A percentile compares a stretch with the other conserved stretches of the same genome.
Conservation (phyloP, 495 filamentous ascomycete species). For the Lasiosphaeria hispida region DNA sequence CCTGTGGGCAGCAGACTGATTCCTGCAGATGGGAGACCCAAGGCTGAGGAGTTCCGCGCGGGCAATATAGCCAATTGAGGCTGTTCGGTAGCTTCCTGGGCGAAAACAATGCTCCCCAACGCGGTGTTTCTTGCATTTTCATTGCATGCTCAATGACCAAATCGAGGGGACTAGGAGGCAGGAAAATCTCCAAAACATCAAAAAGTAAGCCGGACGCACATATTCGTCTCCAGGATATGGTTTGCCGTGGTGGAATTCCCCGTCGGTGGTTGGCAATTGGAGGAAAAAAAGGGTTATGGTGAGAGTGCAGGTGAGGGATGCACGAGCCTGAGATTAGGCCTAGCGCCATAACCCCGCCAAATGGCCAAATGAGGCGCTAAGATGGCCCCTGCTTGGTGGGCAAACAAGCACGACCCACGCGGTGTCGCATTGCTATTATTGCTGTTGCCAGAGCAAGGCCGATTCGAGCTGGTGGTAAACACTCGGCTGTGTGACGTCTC, state of each 20-base stretch:
- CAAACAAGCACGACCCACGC: conserved; percentile 1
- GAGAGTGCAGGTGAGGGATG: neutral
- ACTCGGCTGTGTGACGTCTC: conserved; percentile 13
- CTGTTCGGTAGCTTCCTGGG: neutral
- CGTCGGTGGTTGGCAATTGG: neutral
- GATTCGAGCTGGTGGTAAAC: conserved; percentile 20
- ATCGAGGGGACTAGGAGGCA: too few relatives aligned
- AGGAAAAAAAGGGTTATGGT: neutral
- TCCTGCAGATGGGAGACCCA: neutral
- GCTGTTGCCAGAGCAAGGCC: conserved; percentile 22
- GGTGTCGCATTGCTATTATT: conserved; percentile 13
- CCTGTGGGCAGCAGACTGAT: neutral
- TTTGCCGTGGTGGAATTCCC: too few relatives aligned
- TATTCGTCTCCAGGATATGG: too few relatives aligned
- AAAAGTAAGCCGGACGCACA: too few relatives aligned
- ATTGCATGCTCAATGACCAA: neutral
- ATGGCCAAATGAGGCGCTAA: conserved; percentile 12
- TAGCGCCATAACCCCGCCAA: conserved; percentile 16
- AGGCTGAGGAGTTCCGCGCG: neutral
- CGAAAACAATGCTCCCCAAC: neutral
- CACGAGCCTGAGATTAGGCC: neutral
- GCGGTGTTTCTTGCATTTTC: too few relatives aligned
- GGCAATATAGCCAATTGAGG: conserved; percentile 1
- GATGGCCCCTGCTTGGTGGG: conserved; percentile 10
- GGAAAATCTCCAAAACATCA: too few relatives aligned